Evolutionary conservation across 768 basidiomycete species (phyloP).

Genomic region (Amanita polypyramis): DNA sequence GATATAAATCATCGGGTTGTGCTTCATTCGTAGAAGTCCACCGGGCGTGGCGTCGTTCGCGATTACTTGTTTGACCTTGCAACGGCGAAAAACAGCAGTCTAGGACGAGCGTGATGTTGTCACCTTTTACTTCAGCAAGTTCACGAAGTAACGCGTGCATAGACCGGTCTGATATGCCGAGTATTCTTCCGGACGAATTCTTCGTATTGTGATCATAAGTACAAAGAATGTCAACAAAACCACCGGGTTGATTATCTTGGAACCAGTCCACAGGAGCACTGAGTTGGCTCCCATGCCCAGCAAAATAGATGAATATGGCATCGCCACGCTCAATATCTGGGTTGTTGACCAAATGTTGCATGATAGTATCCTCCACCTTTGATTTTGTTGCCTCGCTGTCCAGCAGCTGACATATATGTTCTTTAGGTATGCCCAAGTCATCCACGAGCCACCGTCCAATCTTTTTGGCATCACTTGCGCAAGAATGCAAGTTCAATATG

Average conservation of each 20-base stretch:
- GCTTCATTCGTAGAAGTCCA: slow-evolving; percentile 54
- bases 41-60: slow-evolving; percentile 38
- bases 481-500: slow-evolving; percentile 59
- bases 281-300: slow-evolving; percentile 59
- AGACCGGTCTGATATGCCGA: slow-evolving; percentile 62
- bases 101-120: slow-evolving; percentile 60
- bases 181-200: slow-evolving; percentile 31
- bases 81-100: slow-evolving; percentile 52
- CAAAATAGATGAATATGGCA: slow-evolving; percentile 59
- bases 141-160: slow-evolving; percentile 51
- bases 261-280: slow-evolving; percentile 54
- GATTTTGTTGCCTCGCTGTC: slow-evolving; percentile 52
- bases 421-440: slow-evolving; percentile 45
- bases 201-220: slow-evolving; percentile 56
- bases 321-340: slow-evolving; percentile 47
- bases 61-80: slow-evolving; percentile 25
- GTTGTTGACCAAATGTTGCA: slow-evolving; percentile 55
- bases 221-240: slow-evolving; percentile 46
- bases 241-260: slow-evolving; percentile 19
- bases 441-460: slow-evolving; percentile 48
- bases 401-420: slow-evolving; percentile 46
- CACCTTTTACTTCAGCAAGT: slow-evolving; percentile 44
- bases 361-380: slow-evolving; percentile 50
- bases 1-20: slow-evolving; percentile 41
- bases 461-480: slow-evolving; percentile 51